Base-by-base conservation (phyloP, 1,284 basidiomycete species). In the Tilletia indica region DNA sequence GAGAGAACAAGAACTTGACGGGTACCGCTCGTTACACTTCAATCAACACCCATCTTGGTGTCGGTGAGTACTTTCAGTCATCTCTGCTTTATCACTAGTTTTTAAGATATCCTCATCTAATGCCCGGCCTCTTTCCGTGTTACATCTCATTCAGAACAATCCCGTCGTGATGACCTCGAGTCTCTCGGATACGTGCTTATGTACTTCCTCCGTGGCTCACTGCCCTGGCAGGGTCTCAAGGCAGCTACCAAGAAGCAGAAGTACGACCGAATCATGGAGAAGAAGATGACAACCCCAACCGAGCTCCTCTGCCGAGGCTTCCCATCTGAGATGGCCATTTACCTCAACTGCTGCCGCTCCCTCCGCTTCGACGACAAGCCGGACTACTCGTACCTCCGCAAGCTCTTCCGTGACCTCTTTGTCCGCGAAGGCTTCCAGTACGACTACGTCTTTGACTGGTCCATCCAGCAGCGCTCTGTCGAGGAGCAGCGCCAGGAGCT, bases 1-100 rank as follows among this genome's bases (percentile, higher is more conserved):
- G 96, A 82, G 97, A 99, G 90, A 98, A 99, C 90, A 98, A 99
- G 92, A 99, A 98, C 85, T 87, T 99, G 80, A 99, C 96, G 0
- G 97, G 97, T 76, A 99, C 97, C 34, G 97, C 96, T 75, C 93
- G 96, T 71, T 99, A 99, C 89, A 99, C 96, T 0, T 97, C 94
- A 38, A 98, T 99, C 88, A 99, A 99, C 88, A 99, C 96, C 64
- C 97, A 99, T 85, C 86, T 98, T 83, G 97, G 96, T 82, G 95
- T 98, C 71, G 93, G 91, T 90, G 68, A 72, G 88, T 86, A 45
- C 16, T 34, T 9, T 64, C 36, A 9, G 61, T 31, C 16, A 8
- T 4, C 5, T 51, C 14, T 8, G 9, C 3, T 68, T 48, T 42
- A n/a, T n/a, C 42, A 19, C 2, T 25, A 31, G 4, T 19, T 49